phyloP scores from a whole-genome alignment of 371 early-diverging fungal genomes.

The Dichotomocladium elegans region DNA sequence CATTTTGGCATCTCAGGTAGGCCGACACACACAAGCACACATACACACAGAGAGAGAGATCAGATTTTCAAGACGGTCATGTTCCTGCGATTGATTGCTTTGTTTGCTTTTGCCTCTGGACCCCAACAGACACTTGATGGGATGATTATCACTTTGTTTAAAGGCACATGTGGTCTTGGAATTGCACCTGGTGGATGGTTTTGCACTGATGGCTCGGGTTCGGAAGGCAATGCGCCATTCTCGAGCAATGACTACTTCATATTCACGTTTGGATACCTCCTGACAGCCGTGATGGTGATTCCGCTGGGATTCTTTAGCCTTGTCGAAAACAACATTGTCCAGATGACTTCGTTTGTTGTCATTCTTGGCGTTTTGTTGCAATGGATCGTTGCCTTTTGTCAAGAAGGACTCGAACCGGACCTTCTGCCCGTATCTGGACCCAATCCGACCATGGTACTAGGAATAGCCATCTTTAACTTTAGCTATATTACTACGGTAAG shows the following conservation, averaged over 20 bases:
- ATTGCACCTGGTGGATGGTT: constrained; percentile 40
- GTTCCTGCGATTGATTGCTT: too few relatives aligned
- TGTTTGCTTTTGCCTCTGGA: neutral
- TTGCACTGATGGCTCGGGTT: constrained; percentile 15
- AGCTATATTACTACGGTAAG: constrained; percentile 56
- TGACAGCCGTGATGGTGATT: constrained; percentile 47
- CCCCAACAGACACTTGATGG: constrained; percentile 32
- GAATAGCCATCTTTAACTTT: constrained; percentile 60
- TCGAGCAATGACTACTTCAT: constrained; percentile 45
- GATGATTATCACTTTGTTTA: constrained; percentile 40
- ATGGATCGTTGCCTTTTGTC: constrained; percentile 54
- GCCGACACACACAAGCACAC: too few relatives aligned
- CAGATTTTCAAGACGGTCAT: too few relatives aligned
- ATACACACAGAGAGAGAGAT: too few relatives aligned
- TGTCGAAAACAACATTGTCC: constrained; percentile 55
- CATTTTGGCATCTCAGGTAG: constrained; percentile 56
- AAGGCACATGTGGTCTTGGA: constrained; percentile 37
- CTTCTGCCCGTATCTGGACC: constrained; percentile 42
- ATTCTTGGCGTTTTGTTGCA: constrained; percentile 43
- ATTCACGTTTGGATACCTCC: constrained; percentile 49
- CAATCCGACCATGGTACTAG: constrained; percentile 49
- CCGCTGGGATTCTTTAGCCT: constrained; percentile 55
- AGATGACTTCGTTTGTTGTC: constrained; percentile 49
- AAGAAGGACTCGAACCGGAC: constrained; percentile 42
- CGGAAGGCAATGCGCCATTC: constrained; percentile 41